A percentile compares a stretch with the other conserved stretches of the same genome.
These are phyloP conservation scores for Pyricularia grisea DNA, from an alignment of 2,329 filamentous ascomycete species.

Conservation along the genomic window DNA sequence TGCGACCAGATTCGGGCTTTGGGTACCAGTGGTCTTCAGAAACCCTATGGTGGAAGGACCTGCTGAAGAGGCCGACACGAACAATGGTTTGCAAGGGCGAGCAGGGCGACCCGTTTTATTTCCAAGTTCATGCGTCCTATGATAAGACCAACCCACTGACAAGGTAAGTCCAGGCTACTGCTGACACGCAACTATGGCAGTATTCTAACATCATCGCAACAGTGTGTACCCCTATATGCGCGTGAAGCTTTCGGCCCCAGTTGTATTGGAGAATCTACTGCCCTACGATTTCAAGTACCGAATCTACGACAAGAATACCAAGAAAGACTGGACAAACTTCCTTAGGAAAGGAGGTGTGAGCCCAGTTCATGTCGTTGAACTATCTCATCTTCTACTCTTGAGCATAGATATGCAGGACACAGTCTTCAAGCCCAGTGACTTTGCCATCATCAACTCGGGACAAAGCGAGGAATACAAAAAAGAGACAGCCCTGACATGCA, in stretches of 20 bases:
- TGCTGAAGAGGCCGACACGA: slow-evolving; percentile 73
- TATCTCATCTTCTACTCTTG: slow-evolving; percentile 85
- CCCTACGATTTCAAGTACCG: slow-evolving; percentile 99
- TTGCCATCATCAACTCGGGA: slow-evolving; percentile 91
- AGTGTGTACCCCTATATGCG: slow-evolving; percentile 91
- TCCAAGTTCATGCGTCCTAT: slow-evolving; percentile 83
- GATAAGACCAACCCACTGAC: slow-evolving; percentile 77
- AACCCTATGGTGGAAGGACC: slow-evolving; percentile 83
- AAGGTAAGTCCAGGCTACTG: slow-evolving; percentile 37
- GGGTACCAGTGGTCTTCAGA: slow-evolving; percentile 94
- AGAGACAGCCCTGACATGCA: slow-evolving; percentile 70
- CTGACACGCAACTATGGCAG: not conserved
- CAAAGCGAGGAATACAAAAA: slow-evolving; percentile 79
- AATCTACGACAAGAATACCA: slow-evolving; percentile 97
- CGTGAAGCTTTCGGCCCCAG: slow-evolving; percentile 80
- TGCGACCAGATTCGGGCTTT: slow-evolving; percentile 91
- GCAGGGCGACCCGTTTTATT: slow-evolving; percentile 85
- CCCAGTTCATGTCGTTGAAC: slow-evolving; percentile 91
- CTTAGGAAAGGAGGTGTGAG: slow-evolving; percentile 92
- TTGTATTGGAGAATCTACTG: slow-evolving; percentile 88
- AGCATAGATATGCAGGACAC: slow-evolving; percentile 97
- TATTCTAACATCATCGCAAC: not conserved
- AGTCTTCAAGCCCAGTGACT: slow-evolving; percentile 88
- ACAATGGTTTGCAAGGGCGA: slow-evolving; percentile 87
- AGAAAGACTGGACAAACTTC: slow-evolving; percentile 99